These are phyloP conservation scores for Centrapalus pauciflorus DNA, from an alignment of 129 eudicot species.

Conservation along the genomic window DNA sequence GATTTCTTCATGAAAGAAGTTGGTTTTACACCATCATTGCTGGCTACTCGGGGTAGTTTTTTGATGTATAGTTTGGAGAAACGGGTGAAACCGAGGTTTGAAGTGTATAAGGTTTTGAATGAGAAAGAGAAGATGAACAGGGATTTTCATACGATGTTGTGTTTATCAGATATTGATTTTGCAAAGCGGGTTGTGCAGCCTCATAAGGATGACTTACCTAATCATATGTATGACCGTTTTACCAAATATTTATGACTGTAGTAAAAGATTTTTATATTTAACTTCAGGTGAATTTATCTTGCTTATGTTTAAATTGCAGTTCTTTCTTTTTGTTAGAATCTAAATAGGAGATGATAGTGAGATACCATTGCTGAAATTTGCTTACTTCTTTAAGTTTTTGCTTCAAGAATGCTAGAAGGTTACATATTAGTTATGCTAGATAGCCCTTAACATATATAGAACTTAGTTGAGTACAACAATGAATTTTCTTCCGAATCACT, in stretches of 20 bases:
- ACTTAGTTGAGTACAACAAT: too few species aligned
- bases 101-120: constrained; percentile 19
- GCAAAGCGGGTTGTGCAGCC: constrained; percentile 23
- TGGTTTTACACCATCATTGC: constrained; percentile 25
- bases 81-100: constrained; percentile 34
- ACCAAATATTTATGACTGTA: neutral
- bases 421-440: neutral
- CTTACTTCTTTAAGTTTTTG: neutral
- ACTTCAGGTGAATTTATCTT: constrained; percentile 8
- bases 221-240: constrained; percentile 23
- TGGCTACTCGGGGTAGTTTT: constrained; percentile 19
- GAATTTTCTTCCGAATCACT: too few species aligned
- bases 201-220: constrained; percentile 15
- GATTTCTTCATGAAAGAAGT: constrained; percentile 24
- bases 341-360: neutral
- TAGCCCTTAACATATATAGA: neutral
- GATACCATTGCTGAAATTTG: neutral
- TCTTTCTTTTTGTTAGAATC: neutral
- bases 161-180: constrained; percentile 17
- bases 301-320: neutral
- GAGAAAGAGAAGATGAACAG: constrained; percentile 19
- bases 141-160: constrained; percentile 18
- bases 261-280: neutral
- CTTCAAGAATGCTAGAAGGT: neutral
- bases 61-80: constrained; percentile 36